Base-by-base conservation (phyloP, 495 filamentous ascomycete species). In the Hypoxylon lenormandii region DNA sequence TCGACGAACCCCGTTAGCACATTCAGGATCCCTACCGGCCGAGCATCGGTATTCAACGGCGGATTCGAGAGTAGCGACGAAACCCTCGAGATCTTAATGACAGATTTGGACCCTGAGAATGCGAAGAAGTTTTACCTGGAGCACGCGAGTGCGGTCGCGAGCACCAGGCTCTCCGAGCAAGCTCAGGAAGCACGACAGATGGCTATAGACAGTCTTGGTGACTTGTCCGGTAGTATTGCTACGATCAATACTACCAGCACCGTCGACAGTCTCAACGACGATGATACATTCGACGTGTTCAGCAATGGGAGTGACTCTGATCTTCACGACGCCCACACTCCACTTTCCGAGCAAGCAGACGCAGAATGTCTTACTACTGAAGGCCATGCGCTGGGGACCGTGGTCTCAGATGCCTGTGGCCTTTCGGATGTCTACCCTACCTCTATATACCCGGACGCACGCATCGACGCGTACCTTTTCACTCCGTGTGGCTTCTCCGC, bases 11-110 rank as follows among this genome's bases (percentile, higher is more conserved):
- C 77, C 19, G 62, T 77, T 33, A 70, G 53, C 37, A 67, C 63
- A 10, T 72, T 60, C 53, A 83, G 81, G 66, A 81, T 82, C 28
- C 81, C 84, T 53, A 96, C 92, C 1, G 93, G 87, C 37, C 89
- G 89, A 66, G 75, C 89, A 16, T 77, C 94, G 53, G 83, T 83
- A 16, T 77, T 82, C 28, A 75, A 79, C 40, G 79, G 80, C n/a
- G 74, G 76, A 13, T 46, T 72, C 12, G 80, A 84, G 19, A 73
- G 72, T 7, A 77, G 81, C 59, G 96, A 99, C 75, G 96, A 99
- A 84, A 99, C 96, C 16, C 80, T 99, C 26, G 96, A 99, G 84
- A 87, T 99, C 55, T 82, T 99, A 72, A 99, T 99, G 96, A 99
- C 95, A 56, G 96, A 99, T 75, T 83, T 99, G 60, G 95, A 98